Percentiles rank a stretch among this genome's conserved stretches.
These are phyloP conservation scores for Zostera marina DNA, from an alignment of 116 monocot species.

Conservation along the genomic window DNA sequence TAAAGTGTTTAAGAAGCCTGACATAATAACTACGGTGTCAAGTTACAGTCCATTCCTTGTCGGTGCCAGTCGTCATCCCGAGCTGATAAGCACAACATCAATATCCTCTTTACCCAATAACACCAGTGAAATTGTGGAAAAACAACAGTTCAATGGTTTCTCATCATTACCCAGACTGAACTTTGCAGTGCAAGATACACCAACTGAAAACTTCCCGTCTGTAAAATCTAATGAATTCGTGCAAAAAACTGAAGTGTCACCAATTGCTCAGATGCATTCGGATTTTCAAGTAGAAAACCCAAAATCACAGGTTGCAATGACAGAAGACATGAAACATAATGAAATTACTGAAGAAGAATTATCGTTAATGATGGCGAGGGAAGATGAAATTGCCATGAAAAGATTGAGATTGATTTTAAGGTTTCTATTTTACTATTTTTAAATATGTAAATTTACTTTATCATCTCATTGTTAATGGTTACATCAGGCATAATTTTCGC, in stretches of 20 bases:
- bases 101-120: neutral
- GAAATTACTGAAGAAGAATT: conserved; percentile 9
- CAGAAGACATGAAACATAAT: conserved; percentile 3
- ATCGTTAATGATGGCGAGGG: neutral
- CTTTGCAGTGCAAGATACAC: neutral
- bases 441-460: neutral
- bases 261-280: conserved; percentile 7
- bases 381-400: conserved; percentile 30
- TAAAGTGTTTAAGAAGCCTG: neutral
- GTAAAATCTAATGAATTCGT: conserved; percentile 1
- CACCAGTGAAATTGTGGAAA: neutral
- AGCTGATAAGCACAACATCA: neutral
- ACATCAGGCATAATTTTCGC: too few species aligned
- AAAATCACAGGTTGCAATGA: conserved; percentile 1
- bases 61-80: too few species aligned
- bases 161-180: neutral
- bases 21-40: too few species aligned
- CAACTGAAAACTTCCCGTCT: conserved; percentile 5
- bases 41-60: too few species aligned
- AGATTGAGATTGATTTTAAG: conserved; percentile 55
- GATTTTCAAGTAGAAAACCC: neutral
- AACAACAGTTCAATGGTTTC: neutral
- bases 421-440: conserved; percentile 15
- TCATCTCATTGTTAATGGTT: too few species aligned
- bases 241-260: conserved; percentile 1